Base-by-base conservation (phyloP, 1,284 basidiomycete genomes). In the Cystobasidium pallidum region DNA sequence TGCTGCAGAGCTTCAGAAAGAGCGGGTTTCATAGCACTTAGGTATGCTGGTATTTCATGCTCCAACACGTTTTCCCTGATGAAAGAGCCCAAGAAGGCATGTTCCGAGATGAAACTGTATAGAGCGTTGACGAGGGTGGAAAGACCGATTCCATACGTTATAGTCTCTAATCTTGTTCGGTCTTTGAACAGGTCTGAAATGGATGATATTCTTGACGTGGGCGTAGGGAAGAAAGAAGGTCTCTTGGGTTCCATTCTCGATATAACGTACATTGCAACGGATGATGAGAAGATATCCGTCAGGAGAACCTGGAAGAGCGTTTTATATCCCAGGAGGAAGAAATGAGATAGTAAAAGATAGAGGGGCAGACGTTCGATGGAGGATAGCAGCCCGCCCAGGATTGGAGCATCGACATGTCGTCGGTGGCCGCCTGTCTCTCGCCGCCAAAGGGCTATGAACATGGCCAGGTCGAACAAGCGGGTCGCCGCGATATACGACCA, bases 401-500 rank as follows among this genome's bases (percentile, higher is more conserved):
- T 19, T 19, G 68, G 68, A 32, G 68, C 68, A 47, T 71, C 68
- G 11, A 59, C 55, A 8, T 49, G 45, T 39, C 47, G 47, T 13
- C 45, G 28, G 61, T 71, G 68, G 11, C 68, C 68, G 15, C 68
- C 68, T 11, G 68, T 64, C 51, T 71, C 68, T 11, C 58, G 28
- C 15, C 55, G 59, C 77, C 77, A 77, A 4, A 74, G 55, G 13
- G 11, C 70, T 8, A 73, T 72, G 47, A 65, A 74, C 13, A 72
- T 28, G 1, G 64, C 66, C 17, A 76, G 63, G 13, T 77, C 76
- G 57, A 57, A 66, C 7, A 72, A 49, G 10, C 76, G 54, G 19
- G 70, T 71, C 2, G 58, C 74, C 17, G 75, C 57, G 36, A 77
- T 75, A 39, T 54, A 77, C 19, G 51, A 39, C 75, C 75, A 77